Evolutionary conservation across 2,329 filamentous ascomycete genomes (phyloP), one percentile per base, ranked within the genome.

Genomic region (Exophiala sideris): DNA sequence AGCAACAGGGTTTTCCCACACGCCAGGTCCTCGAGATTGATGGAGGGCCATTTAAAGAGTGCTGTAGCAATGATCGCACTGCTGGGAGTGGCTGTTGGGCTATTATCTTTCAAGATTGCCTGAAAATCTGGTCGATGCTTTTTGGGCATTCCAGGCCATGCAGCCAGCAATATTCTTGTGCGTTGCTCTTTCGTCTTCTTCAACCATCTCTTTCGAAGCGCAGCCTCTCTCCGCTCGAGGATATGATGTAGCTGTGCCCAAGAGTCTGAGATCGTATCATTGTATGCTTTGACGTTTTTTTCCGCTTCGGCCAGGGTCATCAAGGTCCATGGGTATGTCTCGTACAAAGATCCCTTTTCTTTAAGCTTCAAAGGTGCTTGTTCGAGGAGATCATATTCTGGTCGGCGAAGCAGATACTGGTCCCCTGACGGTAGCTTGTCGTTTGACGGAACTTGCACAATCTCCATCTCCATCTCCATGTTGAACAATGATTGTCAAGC

Each of bases 1-100:
- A 85, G 64, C 0, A 73, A 70, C 7, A 85, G 61, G 0, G 67
- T 54, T 45, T 74, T 77, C 0, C 72, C 64, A 18, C 74, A 69
- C 0, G 62, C 48, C 0, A 85, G 67, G 59, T 85, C 81, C 50
- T 85, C 78, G 38, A 79, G 69, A 58, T 85, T 85, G 63, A 85
- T 76, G 42, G 77, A 71, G 0, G 81, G 81, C 72, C 74, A 82
- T 39, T 80, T 64, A 55, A 68, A 81, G 7, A 67, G 29, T 20
- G 14, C 24, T 38, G 9, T 53, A 7, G 38, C 50, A 45, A 44
- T 11, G 46, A 20, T n/a, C 38, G 12, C 2, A 52, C 24, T 29
- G 24, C 24, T 29, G 24, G 16, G 16, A 18, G 16, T 18, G 16
- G 16, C 24, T 29, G 24, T 8, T 29, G 24, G 24, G 39, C 45